Percentiles rank a stretch among this genome's conserved stretches.
These are phyloP conservation scores for Melaleuca quinquenervia DNA, from an alignment of 345 rosid species.

Conservation along the genomic window DNA sequence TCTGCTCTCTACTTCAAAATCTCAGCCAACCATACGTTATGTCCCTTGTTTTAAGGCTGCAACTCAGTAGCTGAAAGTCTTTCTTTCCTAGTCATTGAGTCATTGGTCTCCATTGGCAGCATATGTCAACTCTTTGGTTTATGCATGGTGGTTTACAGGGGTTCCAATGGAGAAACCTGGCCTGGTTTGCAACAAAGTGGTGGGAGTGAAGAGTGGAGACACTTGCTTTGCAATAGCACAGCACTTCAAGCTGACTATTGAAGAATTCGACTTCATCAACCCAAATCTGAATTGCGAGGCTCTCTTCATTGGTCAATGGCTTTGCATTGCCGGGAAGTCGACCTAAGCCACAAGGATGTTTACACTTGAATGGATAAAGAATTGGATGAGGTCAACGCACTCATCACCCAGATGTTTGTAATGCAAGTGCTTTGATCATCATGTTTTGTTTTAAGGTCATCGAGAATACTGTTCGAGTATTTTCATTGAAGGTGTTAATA, in stretches of 20 bases:
- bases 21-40: too few species aligned
- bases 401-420: neutral
- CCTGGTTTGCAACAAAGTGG: neutral
- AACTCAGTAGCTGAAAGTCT: too few species aligned
- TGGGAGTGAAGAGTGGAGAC: neutral
- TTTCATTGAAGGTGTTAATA: neutral
- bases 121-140: too few species aligned
- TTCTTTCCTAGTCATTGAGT: too few species aligned
- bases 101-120: too few species aligned
- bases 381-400: neutral
- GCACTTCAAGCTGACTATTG: neutral
- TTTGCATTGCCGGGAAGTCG: neutral
- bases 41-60: too few species aligned
- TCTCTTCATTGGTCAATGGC: constrained; percentile 7
- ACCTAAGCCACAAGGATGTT: neutral
- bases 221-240: neutral
- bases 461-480: neutral
- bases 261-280: neutral
- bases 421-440: neutral
- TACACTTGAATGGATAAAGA: too few species aligned
- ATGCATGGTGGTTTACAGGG: neutral
- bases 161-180: neutral
- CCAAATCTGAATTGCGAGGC: neutral
- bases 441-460: neutral
- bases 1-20: too few species aligned